A percentile compares a stretch with the other conserved stretches of the same genome.
Evolutionary conservation across 768 basidiomycete genomes (phyloP).

Genomic region (Udeniomyces megalosporus): DNA sequence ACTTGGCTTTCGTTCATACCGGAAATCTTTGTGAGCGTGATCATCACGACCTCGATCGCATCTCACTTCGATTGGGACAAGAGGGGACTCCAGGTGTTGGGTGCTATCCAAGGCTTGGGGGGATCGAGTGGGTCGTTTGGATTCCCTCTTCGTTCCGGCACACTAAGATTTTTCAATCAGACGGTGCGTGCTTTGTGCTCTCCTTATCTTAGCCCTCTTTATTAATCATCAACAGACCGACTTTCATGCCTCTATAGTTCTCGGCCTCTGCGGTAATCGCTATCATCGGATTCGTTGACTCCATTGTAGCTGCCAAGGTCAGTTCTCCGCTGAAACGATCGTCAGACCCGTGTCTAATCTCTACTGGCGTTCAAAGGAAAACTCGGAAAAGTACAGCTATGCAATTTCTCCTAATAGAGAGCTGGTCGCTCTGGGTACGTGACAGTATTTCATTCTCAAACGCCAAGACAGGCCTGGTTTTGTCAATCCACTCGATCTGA

Average conservation of each 20-base stretch:
- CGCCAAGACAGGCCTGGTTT: neutral
- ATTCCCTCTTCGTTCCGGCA: constrained; percentile 50
- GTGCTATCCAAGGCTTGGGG: constrained; percentile 40
- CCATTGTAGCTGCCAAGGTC: constrained; percentile 85
- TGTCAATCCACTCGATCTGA: no score
- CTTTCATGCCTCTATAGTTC: no score
- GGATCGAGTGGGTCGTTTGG: constrained; percentile 28
- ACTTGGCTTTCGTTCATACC: constrained; percentile 64
- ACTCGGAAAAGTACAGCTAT: constrained; percentile 65
- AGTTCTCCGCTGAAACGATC: no score
- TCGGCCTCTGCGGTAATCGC: constrained; percentile 45
- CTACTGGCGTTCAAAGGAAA: no score
- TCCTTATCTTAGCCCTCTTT: no score
- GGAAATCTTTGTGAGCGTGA: constrained; percentile 77
- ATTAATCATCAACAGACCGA: no score
- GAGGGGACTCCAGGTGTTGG: constrained; percentile 68
- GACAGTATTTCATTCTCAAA: constrained; percentile 2
- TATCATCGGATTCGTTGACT: constrained; percentile 42
- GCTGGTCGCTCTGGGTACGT: constrained; percentile 62
- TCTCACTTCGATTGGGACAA: constrained; percentile 54
- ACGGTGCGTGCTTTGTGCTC: constrained; percentile 33
- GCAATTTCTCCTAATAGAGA: constrained; percentile 88
- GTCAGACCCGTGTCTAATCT: no score
- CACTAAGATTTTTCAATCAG: constrained; percentile 48
- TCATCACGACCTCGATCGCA: constrained; percentile 65